Percentiles rank a stretch among this genome's conserved stretches.
phyloP scores from a whole-genome alignment of 352 stramenopile species.

The Phytophthora melonis region DNA sequence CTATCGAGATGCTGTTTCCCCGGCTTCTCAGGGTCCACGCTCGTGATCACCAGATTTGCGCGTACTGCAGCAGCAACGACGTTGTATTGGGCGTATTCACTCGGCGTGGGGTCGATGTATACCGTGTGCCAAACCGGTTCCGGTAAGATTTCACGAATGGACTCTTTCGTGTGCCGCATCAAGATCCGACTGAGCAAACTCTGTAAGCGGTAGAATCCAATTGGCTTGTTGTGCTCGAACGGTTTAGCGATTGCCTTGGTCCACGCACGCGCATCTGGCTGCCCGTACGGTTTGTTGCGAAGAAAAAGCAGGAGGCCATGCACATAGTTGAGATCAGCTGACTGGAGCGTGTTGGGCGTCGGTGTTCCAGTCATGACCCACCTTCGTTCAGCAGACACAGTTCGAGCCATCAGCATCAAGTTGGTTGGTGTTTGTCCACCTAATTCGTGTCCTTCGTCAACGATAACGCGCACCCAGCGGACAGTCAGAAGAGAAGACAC shows the following conservation, averaged over 20 bases:
- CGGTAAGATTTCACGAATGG: constrained; percentile 67
- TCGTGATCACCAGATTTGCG: constrained; percentile 67
- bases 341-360: constrained; percentile 87
- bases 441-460: constrained; percentile 95
- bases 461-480: constrained; percentile 89
- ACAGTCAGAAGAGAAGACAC: constrained; percentile 58
- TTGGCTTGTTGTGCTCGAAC: constrained; percentile 60
- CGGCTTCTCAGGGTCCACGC: constrained; percentile 55
- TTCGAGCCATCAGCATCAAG: constrained; percentile 84
- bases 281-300: constrained; percentile 81
- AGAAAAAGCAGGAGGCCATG: constrained; percentile 91
- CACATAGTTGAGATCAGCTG: constrained; percentile 81
- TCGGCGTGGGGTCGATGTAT: constrained; percentile 61
- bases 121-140: constrained; percentile 50
- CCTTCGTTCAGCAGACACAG: constrained; percentile 81
- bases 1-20: constrained; percentile 63
- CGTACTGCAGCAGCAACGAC: constrained; percentile 58
- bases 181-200: constrained; percentile 90
- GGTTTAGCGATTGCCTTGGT: constrained; percentile 66
- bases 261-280: constrained; percentile 66
- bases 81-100: constrained; percentile 74
- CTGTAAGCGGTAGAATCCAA: constrained; percentile 71
- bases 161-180: constrained; percentile 94
- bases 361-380: constrained; percentile 99
- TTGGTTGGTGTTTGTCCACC: constrained; percentile 59